These are phyloP conservation scores for Talaromyces sp. DNA, from an alignment of 2,329 filamentous ascomycete species.

Conservation along the genomic window DNA sequence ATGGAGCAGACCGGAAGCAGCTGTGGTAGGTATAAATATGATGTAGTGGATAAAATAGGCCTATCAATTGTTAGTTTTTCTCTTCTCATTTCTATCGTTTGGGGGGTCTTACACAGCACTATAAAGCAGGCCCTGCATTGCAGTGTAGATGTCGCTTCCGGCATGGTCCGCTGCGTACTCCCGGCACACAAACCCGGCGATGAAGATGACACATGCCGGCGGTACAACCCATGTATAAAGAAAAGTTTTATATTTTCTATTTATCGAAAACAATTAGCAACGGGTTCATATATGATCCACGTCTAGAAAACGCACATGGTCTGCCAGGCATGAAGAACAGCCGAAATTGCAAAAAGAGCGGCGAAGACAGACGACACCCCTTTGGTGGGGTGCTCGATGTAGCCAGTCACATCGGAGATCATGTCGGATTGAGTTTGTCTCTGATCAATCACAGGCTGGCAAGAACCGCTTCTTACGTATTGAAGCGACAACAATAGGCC, in stretches of 20 bases:
- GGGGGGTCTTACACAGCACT: neutral
- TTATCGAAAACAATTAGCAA: neutral
- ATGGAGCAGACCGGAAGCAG: neutral
- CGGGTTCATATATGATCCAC: neutral
- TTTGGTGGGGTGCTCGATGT: conserved; percentile 6
- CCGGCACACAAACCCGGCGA: conserved; percentile 14
- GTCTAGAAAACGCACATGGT: conserved; percentile 5
- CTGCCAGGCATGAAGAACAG: conserved; percentile 12
- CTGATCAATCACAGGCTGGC: neutral
- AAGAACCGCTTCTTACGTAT: neutral
- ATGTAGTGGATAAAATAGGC: neutral
- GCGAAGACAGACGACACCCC: conserved; percentile 13
- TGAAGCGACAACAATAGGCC: neutral
- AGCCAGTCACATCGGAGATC: neutral
- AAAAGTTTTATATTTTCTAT: conserved; percentile 11
- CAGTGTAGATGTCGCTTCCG: conserved; percentile 9
- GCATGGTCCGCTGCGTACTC: conserved; percentile 9
- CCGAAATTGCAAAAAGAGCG: conserved; percentile 10
- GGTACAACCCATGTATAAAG: conserved; percentile 10
- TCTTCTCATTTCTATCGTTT: neutral
- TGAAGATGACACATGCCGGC: conserved; percentile 11
- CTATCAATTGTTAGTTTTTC: neutral
- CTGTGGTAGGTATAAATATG: neutral
- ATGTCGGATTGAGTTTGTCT: neutral
- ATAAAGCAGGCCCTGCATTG: conserved; percentile 1